A percentile compares a stretch with the other conserved stretches of the same genome.
Evolutionary conservation across 2,329 filamentous ascomycete species (phyloP).

Genomic region (Paramyrothecium roridum): DNA sequence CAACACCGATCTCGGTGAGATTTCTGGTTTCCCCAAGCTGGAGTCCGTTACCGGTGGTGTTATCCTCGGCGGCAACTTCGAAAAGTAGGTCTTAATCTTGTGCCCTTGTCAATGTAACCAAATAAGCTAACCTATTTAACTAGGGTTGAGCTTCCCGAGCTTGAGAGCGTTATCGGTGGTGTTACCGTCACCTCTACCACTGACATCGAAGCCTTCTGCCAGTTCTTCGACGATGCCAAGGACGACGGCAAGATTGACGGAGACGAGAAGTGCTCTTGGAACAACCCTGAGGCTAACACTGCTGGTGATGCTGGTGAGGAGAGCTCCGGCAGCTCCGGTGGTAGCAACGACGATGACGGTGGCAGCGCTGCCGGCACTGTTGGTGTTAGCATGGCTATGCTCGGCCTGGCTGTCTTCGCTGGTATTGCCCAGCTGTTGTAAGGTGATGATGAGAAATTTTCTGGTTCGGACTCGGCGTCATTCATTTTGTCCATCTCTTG

Average conservation of each 20-base stretch:
- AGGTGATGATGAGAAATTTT: slow-evolving; percentile 19
- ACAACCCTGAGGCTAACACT: slow-evolving; percentile 50
- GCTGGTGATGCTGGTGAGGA: slow-evolving; percentile 29
- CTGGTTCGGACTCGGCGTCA: slow-evolving; percentile 31
- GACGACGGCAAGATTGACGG: slow-evolving; percentile 39
- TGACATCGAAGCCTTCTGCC: slow-evolving; percentile 53
- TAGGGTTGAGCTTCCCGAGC: slow-evolving; percentile 67
- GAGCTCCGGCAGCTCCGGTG: slow-evolving; percentile 22
- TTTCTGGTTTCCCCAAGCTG: slow-evolving; percentile 68
- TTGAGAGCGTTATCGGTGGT: slow-evolving; percentile 67
- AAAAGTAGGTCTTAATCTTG: slow-evolving; percentile 57
- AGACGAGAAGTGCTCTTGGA: slow-evolving; percentile 42
- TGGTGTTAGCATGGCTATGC: slow-evolving; percentile 41
- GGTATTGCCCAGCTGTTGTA: slow-evolving; percentile 52
- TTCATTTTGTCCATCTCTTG: slow-evolving; percentile 28
- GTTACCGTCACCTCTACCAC: slow-evolving; percentile 67
- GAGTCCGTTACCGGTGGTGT: slow-evolving; percentile 73
- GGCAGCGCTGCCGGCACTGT: slow-evolving; percentile 42
- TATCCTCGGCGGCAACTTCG: slow-evolving; percentile 81
- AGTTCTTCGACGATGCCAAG: slow-evolving; percentile 44
- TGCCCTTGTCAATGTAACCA: background rate
- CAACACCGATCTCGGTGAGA: slow-evolving; percentile 70
- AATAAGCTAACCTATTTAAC: background rate
- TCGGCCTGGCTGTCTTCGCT: slow-evolving; percentile 45
- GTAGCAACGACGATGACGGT: slow-evolving; percentile 21